Conservation (phyloP, 805 yeast genomes). For the Kuraishia ogatae region DNA sequence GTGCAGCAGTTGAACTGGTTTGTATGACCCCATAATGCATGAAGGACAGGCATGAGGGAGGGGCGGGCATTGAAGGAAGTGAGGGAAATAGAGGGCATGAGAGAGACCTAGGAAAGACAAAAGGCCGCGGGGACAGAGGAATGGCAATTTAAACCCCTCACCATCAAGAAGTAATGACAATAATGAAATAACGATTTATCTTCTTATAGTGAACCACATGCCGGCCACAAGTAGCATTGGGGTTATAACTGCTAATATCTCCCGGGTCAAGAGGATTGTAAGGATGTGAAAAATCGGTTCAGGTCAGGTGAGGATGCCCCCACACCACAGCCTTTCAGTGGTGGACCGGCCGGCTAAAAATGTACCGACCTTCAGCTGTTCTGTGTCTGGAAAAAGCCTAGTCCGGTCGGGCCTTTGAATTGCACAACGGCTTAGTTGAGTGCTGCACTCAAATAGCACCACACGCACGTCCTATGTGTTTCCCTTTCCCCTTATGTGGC, state of each 20-base stretch:
- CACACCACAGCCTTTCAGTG: too few relatives aligned
- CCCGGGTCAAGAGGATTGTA: not conserved
- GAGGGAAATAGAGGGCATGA: not conserved
- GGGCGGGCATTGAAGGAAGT: too few relatives aligned
- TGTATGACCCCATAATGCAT: not conserved
- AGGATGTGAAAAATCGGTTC: too few relatives aligned
- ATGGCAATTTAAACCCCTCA: not conserved
- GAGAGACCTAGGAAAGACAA: not conserved
- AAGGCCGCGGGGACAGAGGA: not conserved
- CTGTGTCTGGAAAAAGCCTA: too few relatives aligned
- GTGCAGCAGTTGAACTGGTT: not conserved
- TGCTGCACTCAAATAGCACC: too few relatives aligned
- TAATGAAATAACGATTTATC: too few relatives aligned
- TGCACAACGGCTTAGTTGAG: too few relatives aligned
- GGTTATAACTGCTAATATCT: not conserved
- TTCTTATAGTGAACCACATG: not conserved
- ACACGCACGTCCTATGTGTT: too few relatives aligned
- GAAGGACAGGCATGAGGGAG: not conserved
- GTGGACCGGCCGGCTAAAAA: not conserved
- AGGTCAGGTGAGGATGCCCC: too few relatives aligned
- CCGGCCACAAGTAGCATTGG: not conserved
- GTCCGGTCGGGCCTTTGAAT: too few relatives aligned
- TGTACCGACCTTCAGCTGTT: not conserved
- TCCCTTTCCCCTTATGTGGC: too few relatives aligned
- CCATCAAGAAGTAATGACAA: not conserved